Conservation (phyloP, 345 rosid genomes). For the Populus tremula region DNA sequence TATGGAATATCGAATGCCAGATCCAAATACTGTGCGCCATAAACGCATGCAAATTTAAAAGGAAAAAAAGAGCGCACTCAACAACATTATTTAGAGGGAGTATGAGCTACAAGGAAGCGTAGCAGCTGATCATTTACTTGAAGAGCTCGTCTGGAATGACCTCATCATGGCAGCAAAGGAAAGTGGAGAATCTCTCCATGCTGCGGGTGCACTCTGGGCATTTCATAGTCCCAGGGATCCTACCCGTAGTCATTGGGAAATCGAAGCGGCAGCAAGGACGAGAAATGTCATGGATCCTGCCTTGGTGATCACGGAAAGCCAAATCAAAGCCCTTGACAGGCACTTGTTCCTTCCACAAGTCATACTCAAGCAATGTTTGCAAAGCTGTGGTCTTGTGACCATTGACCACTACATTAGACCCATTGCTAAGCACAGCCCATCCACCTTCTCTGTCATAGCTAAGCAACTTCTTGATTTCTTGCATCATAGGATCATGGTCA, state of each 20-base stretch:
- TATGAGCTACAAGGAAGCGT: no score
- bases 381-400: slow-evolving; percentile 53
- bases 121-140: neutral
- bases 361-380: slow-evolving; percentile 54
- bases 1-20: no score
- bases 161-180: slow-evolving; percentile 79
- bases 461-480: slow-evolving; percentile 74
- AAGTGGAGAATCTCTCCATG: slow-evolving; percentile 70
- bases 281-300: slow-evolving; percentile 38
- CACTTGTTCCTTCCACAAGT: slow-evolving; percentile 60
- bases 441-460: slow-evolving; percentile 79
- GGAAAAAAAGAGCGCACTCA: no score
- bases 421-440: slow-evolving; percentile 75
- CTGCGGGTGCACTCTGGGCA: slow-evolving; percentile 73
- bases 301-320: slow-evolving; percentile 61
- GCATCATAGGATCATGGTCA: slow-evolving; percentile 61
- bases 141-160: neutral
- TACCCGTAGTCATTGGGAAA: slow-evolving; percentile 50
- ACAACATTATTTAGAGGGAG: neutral
- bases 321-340: slow-evolving; percentile 52
- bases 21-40: no score
- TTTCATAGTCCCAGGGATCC: slow-evolving; percentile 59
- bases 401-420: slow-evolving; percentile 52
- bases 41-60: no score
- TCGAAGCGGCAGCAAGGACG: slow-evolving; percentile 74